Percentiles rank a stretch among this genome's conserved stretches.
phyloP scores from a whole-genome alignment of 2,329 filamentous ascomycete species.

The Cercospora beticola region DNA sequence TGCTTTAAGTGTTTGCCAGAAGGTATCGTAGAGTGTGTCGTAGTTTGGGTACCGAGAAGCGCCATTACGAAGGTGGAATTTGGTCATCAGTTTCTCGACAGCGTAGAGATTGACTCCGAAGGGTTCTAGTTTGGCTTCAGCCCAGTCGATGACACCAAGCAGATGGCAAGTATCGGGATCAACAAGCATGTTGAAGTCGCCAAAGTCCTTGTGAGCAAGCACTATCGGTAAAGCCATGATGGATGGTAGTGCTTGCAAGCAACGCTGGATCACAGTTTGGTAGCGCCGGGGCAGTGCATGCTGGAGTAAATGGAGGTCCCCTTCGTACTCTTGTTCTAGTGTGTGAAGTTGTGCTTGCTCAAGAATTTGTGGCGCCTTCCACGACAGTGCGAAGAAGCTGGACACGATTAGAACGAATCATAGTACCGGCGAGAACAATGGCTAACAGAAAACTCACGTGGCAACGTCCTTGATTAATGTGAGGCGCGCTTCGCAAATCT shows the following conservation, averaged over 20 bases:
- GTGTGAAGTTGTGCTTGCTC: neutral
- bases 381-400: neutral
- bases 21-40: neutral
- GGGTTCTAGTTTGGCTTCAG: neutral
- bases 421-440: neutral
- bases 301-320: neutral
- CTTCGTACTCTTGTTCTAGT: neutral
- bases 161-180: neutral
- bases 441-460: neutral
- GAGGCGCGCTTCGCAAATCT: neutral
- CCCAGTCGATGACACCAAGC: neutral
- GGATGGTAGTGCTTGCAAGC: neutral
- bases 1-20: neutral
- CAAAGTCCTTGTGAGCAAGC: neutral
- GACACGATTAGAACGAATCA: neutral
- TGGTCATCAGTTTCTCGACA: neutral
- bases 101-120: neutral
- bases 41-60: neutral
- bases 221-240: neutral
- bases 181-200: neutral
- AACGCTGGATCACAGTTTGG: neutral
- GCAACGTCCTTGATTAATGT: neutral
- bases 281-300: neutral
- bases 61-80: neutral
- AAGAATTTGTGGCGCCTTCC: neutral